These are phyloP conservation scores for Periconia macrospinosa DNA, from an alignment of 2,329 filamentous ascomycete species.

Conservation along the genomic window DNA sequence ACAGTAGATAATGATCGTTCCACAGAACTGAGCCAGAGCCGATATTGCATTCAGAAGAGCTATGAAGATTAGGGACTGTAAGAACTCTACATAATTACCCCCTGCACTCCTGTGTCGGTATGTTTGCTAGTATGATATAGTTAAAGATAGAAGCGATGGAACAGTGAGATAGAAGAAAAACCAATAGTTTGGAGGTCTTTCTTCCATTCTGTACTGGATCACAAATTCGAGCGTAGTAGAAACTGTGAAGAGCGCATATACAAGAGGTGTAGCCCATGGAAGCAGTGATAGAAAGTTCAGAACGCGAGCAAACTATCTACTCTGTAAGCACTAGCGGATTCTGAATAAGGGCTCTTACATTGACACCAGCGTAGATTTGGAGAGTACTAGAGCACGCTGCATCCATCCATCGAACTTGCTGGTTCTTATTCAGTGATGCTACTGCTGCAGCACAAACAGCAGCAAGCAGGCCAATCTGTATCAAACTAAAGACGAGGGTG, in stretches of 20 bases:
- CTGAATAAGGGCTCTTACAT: background rate
- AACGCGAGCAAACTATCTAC: background rate
- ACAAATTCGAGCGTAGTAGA: background rate
- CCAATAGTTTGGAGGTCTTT: conserved; percentile 5
- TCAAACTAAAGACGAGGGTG: background rate
- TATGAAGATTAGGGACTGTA: background rate
- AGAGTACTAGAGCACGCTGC: background rate
- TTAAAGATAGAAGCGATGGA: conserved; percentile 8
- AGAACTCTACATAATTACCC: conserved; percentile 4
- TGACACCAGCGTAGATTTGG: background rate
- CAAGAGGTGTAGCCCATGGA: background rate
- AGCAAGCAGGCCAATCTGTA: background rate
- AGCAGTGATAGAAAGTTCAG: background rate
- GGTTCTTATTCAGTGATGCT: background rate
- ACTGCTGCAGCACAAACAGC: background rate
- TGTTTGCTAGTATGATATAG: conserved; percentile 9
- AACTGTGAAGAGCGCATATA: background rate
- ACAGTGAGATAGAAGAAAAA: conserved; percentile 4
- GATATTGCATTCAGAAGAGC: background rate
- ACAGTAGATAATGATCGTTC: background rate
- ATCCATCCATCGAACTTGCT: background rate
- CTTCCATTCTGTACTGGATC: background rate
- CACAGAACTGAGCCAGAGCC: background rate
- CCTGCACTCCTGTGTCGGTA: conserved; percentile 13
- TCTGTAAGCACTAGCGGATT: background rate